These are phyloP conservation scores for Penicillium sp. DNA, from an alignment of 2,329 filamentous ascomycete species.

Conservation along the genomic window DNA sequence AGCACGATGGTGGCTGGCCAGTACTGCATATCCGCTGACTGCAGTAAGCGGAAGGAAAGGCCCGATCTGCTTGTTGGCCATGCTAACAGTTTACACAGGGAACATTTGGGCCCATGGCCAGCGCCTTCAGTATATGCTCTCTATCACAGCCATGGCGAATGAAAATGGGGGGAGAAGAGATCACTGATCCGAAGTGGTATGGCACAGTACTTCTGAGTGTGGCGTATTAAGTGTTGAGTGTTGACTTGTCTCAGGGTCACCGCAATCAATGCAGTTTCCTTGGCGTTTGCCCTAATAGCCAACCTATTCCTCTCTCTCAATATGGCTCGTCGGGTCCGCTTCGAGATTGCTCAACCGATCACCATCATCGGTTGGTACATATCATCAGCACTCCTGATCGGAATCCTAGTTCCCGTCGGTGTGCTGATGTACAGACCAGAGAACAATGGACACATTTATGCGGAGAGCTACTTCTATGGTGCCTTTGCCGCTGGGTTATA, in stretches of 20 bases:
- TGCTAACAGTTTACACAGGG: constrained; percentile 29
- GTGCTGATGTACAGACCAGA: constrained; percentile 44
- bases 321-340: constrained; percentile 61
- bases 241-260: constrained; percentile 45
- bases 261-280: constrained; percentile 60
- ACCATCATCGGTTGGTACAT: constrained; percentile 64
- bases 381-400: constrained; percentile 58
- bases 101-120: constrained; percentile 61
- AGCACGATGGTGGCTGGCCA: constrained; percentile 64
- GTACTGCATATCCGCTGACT: constrained; percentile 61
- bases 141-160: constrained; percentile 62
- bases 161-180: constrained; percentile 52
- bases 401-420: constrained; percentile 54
- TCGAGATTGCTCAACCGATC: constrained; percentile 62
- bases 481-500: constrained; percentile 62
- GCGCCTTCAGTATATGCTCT: constrained; percentile 60
- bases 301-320: constrained; percentile 62
- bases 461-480: constrained; percentile 64
- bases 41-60: constrained; percentile 40
- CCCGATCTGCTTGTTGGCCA: constrained; percentile 21
- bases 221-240: neutral
- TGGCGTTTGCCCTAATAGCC: constrained; percentile 57
- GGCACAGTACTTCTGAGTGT: neutral
- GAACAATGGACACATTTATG: constrained; percentile 51
- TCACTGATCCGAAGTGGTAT: constrained; percentile 60